These are phyloP conservation scores for Taphrina betulina DNA, from an alignment of 1,139 yeast species.

Conservation along the genomic window DNA sequence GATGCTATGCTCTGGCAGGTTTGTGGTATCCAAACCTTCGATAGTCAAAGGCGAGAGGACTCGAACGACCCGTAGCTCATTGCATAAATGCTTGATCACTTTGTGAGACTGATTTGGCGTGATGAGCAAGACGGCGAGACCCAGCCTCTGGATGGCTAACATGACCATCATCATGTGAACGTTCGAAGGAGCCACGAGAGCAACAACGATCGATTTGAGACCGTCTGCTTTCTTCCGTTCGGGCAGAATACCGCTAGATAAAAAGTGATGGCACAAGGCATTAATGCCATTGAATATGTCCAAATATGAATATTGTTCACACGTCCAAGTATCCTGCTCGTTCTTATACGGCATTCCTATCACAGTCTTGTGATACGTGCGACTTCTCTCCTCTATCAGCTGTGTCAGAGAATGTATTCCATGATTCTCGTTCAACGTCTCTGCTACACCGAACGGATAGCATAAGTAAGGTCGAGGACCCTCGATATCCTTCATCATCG, in stretches of 20 bases:
- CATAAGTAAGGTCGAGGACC: constrained; percentile 8
- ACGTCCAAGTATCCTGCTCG: not conserved
- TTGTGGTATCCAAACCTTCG: constrained; percentile 1
- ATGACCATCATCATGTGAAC: constrained; percentile 10
- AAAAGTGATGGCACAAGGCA: constrained; percentile 17
- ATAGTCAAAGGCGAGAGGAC: constrained; percentile 5
- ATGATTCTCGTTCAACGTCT: constrained; percentile 15
- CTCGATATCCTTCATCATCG: constrained; percentile 6
- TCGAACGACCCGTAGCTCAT: constrained; percentile 1
- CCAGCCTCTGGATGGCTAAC: constrained; percentile 16
- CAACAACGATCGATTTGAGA: not conserved
- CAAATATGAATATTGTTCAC: constrained; percentile 1
- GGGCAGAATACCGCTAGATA: not conserved
- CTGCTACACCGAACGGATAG: constrained; percentile 17
- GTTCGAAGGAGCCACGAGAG: constrained; percentile 21
- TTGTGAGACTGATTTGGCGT: constrained; percentile 11
- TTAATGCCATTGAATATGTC: constrained; percentile 11
- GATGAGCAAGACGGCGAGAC: constrained; percentile 11
- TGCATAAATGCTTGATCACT: constrained; percentile 9
- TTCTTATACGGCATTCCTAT: constrained; percentile 9
- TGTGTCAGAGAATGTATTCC: constrained; percentile 16
- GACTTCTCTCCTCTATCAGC: constrained; percentile 12
- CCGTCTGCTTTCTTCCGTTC: constrained; percentile 12
- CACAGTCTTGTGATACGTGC: constrained; percentile 5
- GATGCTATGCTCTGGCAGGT: not conserved